Percentiles rank a stretch among this genome's conserved stretches.
Evolutionary conservation across 805 yeast species (phyloP).

Genomic region (Candida boidinii): DNA sequence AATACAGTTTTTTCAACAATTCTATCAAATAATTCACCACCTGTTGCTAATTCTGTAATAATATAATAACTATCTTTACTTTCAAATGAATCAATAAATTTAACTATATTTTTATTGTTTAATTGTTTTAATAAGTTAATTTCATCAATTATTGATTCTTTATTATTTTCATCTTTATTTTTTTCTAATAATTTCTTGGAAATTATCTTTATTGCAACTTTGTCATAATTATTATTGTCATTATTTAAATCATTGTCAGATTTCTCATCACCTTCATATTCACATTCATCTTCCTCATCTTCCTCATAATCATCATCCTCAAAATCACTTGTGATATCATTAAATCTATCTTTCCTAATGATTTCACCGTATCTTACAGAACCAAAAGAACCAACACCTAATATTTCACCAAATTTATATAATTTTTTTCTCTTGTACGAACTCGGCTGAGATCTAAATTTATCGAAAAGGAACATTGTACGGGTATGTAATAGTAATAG

Average conservation of each 20-base stretch:
- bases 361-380: slow-evolving; percentile 65
- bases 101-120: slow-evolving; percentile 71
- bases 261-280: slow-evolving; percentile 70
- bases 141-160: slow-evolving; percentile 62
- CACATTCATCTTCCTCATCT: slow-evolving; percentile 54
- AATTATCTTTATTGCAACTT: slow-evolving; percentile 78
- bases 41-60: slow-evolving; percentile 81
- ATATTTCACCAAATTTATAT: slow-evolving; percentile 66
- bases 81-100: slow-evolving; percentile 81
- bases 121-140: slow-evolving; percentile 51
- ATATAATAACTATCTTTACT: slow-evolving; percentile 76
- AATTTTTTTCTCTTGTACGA: slow-evolving; percentile 38
- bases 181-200: slow-evolving; percentile 72
- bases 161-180: slow-evolving; percentile 44
- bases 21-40: slow-evolving; percentile 83
- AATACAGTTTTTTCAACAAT: slow-evolving; percentile 66
- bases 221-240: slow-evolving; percentile 34
- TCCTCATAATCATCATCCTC: too few species aligned
- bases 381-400: slow-evolving; percentile 91
- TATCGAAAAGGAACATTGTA: neutral
- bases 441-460: neutral
- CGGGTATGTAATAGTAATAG: too few species aligned
- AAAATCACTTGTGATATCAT: too few species aligned
- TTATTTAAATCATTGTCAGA: too few species aligned
- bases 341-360: too few species aligned